Conservation (phyloP, 2,329 filamentous ascomycete species). For the Sporothrix variecibatus region DNA sequence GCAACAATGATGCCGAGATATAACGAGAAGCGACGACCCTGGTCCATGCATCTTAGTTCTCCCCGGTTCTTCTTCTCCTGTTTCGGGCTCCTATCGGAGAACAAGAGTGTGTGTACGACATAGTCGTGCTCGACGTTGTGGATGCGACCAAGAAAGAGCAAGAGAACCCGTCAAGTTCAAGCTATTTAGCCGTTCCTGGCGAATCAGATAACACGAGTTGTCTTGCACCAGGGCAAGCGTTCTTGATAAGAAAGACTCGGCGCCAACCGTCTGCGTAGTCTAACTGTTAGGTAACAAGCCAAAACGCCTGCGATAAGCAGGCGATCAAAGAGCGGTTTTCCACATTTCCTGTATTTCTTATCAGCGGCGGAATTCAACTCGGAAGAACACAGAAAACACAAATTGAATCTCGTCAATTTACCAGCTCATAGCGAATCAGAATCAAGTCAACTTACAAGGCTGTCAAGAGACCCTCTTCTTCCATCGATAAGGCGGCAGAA, state of each 20-base stretch:
- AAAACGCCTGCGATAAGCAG: not conserved
- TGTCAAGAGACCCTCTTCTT: not conserved
- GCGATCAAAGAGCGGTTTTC: not conserved
- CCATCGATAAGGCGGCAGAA: conserved; percentile 9
- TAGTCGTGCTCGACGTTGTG: not conserved
- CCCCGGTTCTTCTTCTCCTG: conserved; percentile 4
- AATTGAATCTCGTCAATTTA: not conserved
- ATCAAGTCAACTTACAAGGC: not conserved
- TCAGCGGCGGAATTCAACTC: not conserved
- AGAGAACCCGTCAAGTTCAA: not conserved
- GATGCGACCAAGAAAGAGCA: not conserved
- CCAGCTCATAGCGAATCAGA: conserved; percentile 12
- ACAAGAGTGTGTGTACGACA: not conserved
- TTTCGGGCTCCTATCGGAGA: not conserved
- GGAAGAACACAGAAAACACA: not conserved
- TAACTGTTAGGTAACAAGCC: conserved; percentile 2
- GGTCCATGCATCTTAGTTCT: not conserved
- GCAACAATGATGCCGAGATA: not conserved
- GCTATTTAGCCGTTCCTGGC: conserved; percentile 9
- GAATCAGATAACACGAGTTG: conserved; percentile 17
- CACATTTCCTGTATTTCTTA: not conserved
- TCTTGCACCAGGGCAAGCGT: not conserved
- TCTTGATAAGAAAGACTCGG: conserved; percentile 6
- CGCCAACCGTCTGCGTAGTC: not conserved
- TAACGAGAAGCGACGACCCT: not conserved